Conservation (phyloP, 768 basidiomycete species). For the Mycena haematopus region DNA sequence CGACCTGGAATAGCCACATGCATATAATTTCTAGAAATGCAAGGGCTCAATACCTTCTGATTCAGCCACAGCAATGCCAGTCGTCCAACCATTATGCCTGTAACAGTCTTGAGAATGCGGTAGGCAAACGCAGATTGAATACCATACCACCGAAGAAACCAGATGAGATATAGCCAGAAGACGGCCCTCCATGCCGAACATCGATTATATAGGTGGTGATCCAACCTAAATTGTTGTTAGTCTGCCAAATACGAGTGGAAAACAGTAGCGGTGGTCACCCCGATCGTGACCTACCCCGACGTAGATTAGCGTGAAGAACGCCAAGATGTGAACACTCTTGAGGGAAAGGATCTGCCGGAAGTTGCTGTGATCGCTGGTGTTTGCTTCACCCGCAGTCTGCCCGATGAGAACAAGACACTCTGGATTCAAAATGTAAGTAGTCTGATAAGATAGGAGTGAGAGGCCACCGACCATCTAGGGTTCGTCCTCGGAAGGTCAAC, state of each 20-base stretch:
- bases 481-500: conserved; percentile 36
- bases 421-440: background rate
- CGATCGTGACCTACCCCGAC: conserved; percentile 58
- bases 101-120: background rate
- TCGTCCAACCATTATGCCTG: conserved; percentile 64
- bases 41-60: conserved; percentile 43
- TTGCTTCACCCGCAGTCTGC: conserved; percentile 33
- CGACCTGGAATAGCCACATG: conserved; percentile 43
- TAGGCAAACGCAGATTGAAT: too few species aligned
- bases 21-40: background rate
- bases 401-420: conserved; percentile 29
- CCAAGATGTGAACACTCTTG: conserved; percentile 49
- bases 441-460: background rate
- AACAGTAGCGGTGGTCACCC: conserved; percentile 35
- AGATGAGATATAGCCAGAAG: conserved; percentile 56
- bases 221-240: conserved; percentile 47
- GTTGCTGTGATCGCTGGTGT: conserved; percentile 36
- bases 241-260: too few species aligned
- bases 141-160: conserved; percentile 48
- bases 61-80: conserved; percentile 62
- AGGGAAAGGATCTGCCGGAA: conserved; percentile 54
- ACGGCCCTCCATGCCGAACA: conserved; percentile 51
- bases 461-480: conserved; percentile 36
- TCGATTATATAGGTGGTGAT: conserved; percentile 58
- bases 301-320: conserved; percentile 52